Conservation (phyloP, 805 yeast genomes). For the Wickerhamiella parazyma region DNA sequence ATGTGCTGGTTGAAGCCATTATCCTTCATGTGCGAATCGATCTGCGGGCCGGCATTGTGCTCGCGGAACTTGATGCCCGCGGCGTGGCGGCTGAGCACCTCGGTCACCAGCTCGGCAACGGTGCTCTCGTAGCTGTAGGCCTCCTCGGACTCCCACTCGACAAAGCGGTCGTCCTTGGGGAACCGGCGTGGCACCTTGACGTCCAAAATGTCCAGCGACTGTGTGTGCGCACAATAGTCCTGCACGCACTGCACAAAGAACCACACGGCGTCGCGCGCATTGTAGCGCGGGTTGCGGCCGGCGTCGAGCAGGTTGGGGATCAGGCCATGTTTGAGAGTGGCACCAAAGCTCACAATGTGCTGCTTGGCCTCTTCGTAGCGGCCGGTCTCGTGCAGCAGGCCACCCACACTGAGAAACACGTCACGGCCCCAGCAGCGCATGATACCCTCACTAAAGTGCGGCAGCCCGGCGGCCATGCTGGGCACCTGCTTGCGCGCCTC, state of each 20-base stretch:
- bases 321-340: conserved; percentile 85
- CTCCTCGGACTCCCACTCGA: conserved; percentile 50
- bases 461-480: conserved; percentile 89
- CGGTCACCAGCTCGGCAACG: conserved; percentile 66
- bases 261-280: conserved; percentile 97
- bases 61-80: conserved; percentile 76
- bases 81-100: conserved; percentile 79
- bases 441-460: conserved; percentile 79
- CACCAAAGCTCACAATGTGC: conserved; percentile 78
- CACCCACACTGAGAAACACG: conserved; percentile 77
- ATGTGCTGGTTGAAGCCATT: conserved; percentile 83
- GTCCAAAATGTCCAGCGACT: conserved; percentile 45
- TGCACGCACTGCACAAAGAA: conserved; percentile 81
- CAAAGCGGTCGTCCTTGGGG: conserved; percentile 75
- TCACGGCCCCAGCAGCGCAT: conserved; percentile 99
- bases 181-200: conserved; percentile 69
- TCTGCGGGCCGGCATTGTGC: conserved; percentile 81
- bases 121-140: conserved; percentile 65
- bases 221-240: conserved; percentile 57
- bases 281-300: conserved; percentile 85
- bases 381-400: conserved; percentile 64
- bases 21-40: conserved; percentile 85
- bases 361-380: conserved; percentile 63
- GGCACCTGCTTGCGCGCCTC: conserved; percentile 47
- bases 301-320: conserved; percentile 89